phyloP scores from a whole-genome alignment of 805 yeast genomes.

The Yamadazyma nakazawae region DNA sequence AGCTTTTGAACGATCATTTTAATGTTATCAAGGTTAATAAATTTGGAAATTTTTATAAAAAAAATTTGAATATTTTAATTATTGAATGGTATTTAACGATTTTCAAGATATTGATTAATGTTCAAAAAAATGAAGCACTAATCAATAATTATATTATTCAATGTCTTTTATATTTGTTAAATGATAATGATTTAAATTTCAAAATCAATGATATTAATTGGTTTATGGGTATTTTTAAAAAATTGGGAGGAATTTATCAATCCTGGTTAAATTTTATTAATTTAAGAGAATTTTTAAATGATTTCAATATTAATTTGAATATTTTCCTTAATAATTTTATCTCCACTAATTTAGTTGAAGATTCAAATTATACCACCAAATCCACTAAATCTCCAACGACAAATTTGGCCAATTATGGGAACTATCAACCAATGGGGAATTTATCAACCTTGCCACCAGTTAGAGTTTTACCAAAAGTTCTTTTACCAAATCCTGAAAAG shows the following conservation, averaged over 20 bases:
- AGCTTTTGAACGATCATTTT: conserved; percentile 25
- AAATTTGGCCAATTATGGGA: neutral
- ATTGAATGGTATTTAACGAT: conserved; percentile 47
- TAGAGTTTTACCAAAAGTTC: neutral
- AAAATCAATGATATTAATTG: conserved; percentile 9
- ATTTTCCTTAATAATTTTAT: conserved; percentile 6
- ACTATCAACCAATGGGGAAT: neutral
- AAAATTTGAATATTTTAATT: conserved; percentile 27
- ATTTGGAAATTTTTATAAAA: conserved; percentile 23
- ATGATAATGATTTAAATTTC: conserved; percentile 10
- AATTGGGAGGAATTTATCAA: conserved; percentile 6
- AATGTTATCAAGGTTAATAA: conserved; percentile 18
- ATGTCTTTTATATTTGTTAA: conserved; percentile 23
- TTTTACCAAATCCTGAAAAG: conserved; percentile 8
- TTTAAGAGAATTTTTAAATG: conserved; percentile 1
- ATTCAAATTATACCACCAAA: conserved; percentile 3
- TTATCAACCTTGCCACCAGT: neutral
- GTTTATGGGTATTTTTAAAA: conserved; percentile 9
- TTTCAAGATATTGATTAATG: conserved; percentile 38
- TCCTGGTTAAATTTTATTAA: conserved; percentile 13
- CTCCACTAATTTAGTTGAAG: conserved; percentile 1
- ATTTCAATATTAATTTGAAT: conserved; percentile 7
- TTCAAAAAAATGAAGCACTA: conserved; percentile 14
- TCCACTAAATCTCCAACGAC: neutral
- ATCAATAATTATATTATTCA: conserved; percentile 27